Percentiles rank a stretch among this genome's conserved stretches.
Evolutionary conservation across 495 filamentous ascomycete species (phyloP).

Genomic region (Penicillium lagena): DNA sequence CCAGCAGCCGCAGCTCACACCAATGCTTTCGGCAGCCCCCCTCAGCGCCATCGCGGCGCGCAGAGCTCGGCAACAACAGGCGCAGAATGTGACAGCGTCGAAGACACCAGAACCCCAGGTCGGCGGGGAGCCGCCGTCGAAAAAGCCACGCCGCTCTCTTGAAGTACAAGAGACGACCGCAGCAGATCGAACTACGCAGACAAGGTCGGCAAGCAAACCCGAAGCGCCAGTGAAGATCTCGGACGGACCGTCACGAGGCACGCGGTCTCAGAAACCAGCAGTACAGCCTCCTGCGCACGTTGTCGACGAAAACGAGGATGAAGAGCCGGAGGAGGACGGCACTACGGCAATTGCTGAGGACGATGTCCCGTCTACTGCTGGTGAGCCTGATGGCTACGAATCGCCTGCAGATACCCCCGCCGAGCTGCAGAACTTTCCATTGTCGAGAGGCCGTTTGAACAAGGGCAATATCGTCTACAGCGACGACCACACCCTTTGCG

Average conservation of each 20-base stretch:
- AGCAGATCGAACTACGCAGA: conserved; percentile 6
- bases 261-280: conserved; percentile 1
- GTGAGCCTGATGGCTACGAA: conserved; percentile 29
- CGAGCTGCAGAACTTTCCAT: conserved; percentile 34
- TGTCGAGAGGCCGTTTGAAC: conserved; percentile 34
- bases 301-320: conserved; percentile 2
- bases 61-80: conserved; percentile 40
- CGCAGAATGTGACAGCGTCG: conserved; percentile 12
- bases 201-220: conserved; percentile 20
- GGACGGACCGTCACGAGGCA: conserved; percentile 1
- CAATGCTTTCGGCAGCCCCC: conserved; percentile 20
- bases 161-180: conserved; percentile 9
- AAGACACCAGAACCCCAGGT: conserved; percentile 9
- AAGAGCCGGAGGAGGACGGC: conserved; percentile 11
- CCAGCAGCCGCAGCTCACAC: too few species aligned
- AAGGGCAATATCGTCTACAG: conserved; percentile 36
- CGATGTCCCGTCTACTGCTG: conserved; percentile 17
- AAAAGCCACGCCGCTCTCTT: conserved; percentile 27
- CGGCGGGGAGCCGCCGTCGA: conserved; percentile 27
- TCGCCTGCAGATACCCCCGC: conserved; percentile 25
- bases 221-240: conserved; percentile 1
- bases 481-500: conserved; percentile 32
- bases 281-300: not conserved
- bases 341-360: conserved; percentile 16
- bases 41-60: conserved; percentile 42